Evolutionary conservation across 2,329 filamentous ascomycete genomes (phyloP).

Genomic region (Colletotrichum echinochloae): DNA sequence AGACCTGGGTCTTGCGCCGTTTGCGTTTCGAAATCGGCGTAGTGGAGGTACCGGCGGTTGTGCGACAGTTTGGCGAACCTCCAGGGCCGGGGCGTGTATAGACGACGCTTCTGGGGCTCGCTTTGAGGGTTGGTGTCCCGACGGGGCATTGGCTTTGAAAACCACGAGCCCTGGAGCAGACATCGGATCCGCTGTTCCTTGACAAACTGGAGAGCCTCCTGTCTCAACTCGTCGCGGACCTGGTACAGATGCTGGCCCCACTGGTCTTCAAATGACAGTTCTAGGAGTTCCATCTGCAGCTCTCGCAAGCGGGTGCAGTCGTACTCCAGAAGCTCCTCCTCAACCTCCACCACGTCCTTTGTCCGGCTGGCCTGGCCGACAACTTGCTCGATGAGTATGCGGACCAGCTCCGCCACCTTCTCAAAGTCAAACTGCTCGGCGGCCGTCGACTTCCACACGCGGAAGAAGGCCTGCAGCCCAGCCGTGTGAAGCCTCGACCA

Average conservation of each 20-base stretch:
- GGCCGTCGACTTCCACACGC: constrained; percentile 91
- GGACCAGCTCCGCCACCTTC: constrained; percentile 90
- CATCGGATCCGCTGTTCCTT: constrained; percentile 96
- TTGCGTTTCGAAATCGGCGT: constrained; percentile 82
- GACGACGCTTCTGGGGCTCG: constrained; percentile 50
- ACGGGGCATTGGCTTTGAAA: constrained; percentile 64
- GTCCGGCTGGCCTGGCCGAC: constrained; percentile 84
- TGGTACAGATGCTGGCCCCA: constrained; percentile 93
- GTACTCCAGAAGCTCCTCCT: constrained; percentile 88
- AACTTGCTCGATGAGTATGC: constrained; percentile 90
- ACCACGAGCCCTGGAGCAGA: constrained; percentile 91
- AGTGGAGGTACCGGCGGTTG: constrained; percentile 91
- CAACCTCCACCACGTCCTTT: constrained; percentile 86
- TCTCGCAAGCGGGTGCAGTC: constrained; percentile 83
- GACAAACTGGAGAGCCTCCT: constrained; percentile 94
- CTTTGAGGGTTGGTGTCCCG: constrained; percentile 51
- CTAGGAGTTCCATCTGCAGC: constrained; percentile 92
- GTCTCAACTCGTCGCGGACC: constrained; percentile 90
- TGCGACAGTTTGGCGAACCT: constrained; percentile 90
- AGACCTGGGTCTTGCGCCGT: constrained; percentile 75
- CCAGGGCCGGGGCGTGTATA: constrained; percentile 71
- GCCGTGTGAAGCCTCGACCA: constrained; percentile 93
- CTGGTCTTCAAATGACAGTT: constrained; percentile 91
- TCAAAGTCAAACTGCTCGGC: constrained; percentile 89
- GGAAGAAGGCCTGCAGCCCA: constrained; percentile 86